Percentiles rank a stretch among this genome's conserved stretches.
phyloP scores from a whole-genome alignment of 176 grass and related monocot species.

The Oryza meridionalis region DNA sequence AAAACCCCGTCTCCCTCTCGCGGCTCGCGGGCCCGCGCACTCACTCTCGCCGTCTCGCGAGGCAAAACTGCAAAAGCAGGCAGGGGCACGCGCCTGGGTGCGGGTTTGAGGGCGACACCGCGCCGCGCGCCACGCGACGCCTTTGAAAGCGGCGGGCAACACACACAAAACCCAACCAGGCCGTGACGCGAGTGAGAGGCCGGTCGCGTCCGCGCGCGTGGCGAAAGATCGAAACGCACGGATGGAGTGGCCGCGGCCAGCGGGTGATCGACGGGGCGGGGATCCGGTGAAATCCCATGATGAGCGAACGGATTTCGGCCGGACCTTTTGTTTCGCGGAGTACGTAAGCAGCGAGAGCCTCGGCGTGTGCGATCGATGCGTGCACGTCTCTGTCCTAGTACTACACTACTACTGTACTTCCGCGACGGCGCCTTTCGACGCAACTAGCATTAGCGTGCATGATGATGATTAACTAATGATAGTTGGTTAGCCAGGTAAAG shows the following conservation, averaged over 20 bases:
- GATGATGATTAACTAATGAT: conserved; percentile 42
- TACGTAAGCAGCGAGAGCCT: not conserved
- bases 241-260: not conserved
- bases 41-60: not conserved
- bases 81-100: not conserved
- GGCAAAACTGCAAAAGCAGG: not conserved
- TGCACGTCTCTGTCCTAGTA: conserved; percentile 38
- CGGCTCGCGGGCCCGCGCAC: not conserved
- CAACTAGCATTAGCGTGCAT: conserved; percentile 39
- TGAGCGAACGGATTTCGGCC: not conserved
- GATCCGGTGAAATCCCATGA: no score
- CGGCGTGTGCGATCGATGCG: not conserved
- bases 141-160: conserved; percentile 16
- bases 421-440: conserved; percentile 54
- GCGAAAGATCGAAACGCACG: not conserved
- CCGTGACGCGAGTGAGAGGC: no score
- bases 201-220: no score
- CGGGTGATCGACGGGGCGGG: no score
- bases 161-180: no score
- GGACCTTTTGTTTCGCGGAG: not conserved
- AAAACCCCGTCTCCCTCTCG: not conserved
- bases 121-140: conserved; percentile 9
- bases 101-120: conserved; percentile 31
- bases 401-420: not conserved
- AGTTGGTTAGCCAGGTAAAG: conserved; percentile 26